A percentile compares a stretch with the other conserved stretches of the same genome.
Conservation (phyloP, 345 rosid species). For the Microthlaspi erraticum region DNA sequence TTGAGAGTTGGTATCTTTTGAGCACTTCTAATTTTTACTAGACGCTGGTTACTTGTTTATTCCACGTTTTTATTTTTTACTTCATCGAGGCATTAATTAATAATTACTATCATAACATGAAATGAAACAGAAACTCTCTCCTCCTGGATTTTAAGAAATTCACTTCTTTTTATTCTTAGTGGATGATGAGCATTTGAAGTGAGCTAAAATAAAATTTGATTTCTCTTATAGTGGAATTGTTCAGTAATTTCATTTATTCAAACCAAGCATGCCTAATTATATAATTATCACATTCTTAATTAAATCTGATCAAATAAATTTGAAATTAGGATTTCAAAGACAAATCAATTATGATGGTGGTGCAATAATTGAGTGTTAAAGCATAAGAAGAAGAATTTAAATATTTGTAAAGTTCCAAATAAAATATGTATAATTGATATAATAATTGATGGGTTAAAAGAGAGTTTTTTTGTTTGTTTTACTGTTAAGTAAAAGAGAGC, state of each 20-base stretch:
- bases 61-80: too few relatives aligned
- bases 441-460: conserved; percentile 3
- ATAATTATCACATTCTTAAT: background rate
- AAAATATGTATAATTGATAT: conserved; percentile 7
- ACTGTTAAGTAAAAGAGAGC: too few relatives aligned
- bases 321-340: too few relatives aligned
- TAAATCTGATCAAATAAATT: background rate
- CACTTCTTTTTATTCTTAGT: background rate
- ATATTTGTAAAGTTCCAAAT: conserved; percentile 33
- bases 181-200: conserved; percentile 13
- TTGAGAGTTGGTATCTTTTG: too few relatives aligned
- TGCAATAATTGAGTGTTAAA: conserved; percentile 15
- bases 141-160: conserved; percentile 6
- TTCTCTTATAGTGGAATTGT: conserved; percentile 1
- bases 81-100: conserved; percentile 17
- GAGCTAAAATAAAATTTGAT: too few relatives aligned
- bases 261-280: background rate
- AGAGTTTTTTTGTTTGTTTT: too few relatives aligned
- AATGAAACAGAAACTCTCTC: conserved; percentile 15
- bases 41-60: too few relatives aligned
- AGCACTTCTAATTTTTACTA: too few relatives aligned
- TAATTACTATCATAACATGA: conserved; percentile 14
- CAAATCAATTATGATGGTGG: conserved; percentile 17
- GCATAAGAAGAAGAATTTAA: conserved; percentile 13
- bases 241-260: conserved; percentile 2